Evolutionary conservation across 2,329 filamentous ascomycete species (phyloP).

Genomic region (Pseudonectria foliicola): DNA sequence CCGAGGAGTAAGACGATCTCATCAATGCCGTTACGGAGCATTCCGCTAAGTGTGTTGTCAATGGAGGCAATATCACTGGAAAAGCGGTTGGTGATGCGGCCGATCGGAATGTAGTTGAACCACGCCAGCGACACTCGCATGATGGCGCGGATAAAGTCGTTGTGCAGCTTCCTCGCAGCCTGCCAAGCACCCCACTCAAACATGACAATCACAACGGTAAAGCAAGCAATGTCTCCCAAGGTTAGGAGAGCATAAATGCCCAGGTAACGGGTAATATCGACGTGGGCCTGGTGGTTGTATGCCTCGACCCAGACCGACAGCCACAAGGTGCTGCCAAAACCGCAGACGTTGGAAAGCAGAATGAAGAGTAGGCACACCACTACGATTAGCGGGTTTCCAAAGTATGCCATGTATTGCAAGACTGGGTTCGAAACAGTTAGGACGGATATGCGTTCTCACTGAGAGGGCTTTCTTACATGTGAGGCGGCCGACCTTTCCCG

Average conservation of each 20-base stretch:
- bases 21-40: slow-evolving; percentile 38
- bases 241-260: slow-evolving; percentile 43
- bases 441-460: neutral
- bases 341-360: slow-evolving; percentile 34
- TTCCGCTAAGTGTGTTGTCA: slow-evolving; percentile 39
- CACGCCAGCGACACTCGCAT: slow-evolving; percentile 49
- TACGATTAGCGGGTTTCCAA: slow-evolving; percentile 39
- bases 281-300: slow-evolving; percentile 35
- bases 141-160: slow-evolving; percentile 43
- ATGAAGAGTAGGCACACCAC: slow-evolving; percentile 31
- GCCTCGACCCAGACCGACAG: slow-evolving; percentile 49
- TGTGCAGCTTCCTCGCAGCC: slow-evolving; percentile 47
- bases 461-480: slow-evolving; percentile 29
- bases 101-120: slow-evolving; percentile 48
- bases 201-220: slow-evolving; percentile 34
- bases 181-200: slow-evolving; percentile 51
- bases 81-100: slow-evolving; percentile 48
- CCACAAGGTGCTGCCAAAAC: slow-evolving; percentile 40
- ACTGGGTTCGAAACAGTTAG: slow-evolving; percentile 26
- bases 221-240: slow-evolving; percentile 35
- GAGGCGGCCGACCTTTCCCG: slow-evolving; percentile 37
- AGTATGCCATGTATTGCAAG: slow-evolving; percentile 45
- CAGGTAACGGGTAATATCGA: slow-evolving; percentile 44
- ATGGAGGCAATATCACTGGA: slow-evolving; percentile 51
- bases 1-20: slow-evolving; percentile 36